Evolutionary conservation across 805 yeast species (phyloP).

Genomic region (Yamadazyma insecticola): DNA sequence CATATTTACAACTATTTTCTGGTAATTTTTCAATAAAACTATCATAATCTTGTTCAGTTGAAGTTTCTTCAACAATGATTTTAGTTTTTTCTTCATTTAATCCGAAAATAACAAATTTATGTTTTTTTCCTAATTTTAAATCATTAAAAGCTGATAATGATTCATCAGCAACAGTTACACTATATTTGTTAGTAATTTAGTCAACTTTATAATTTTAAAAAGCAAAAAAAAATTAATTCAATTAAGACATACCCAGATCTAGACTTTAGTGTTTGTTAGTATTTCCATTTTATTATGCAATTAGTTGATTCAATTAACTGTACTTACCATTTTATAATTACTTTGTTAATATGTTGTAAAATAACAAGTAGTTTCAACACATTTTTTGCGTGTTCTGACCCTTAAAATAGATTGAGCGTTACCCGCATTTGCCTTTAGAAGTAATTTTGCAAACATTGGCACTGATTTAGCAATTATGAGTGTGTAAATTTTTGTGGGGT

Average conservation of each 20-base stretch:
- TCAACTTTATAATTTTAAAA: neutral
- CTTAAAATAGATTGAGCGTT: too few species aligned
- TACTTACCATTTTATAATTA: conserved; percentile 8
- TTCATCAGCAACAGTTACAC: conserved; percentile 62
- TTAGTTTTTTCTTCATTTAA: conserved; percentile 84
- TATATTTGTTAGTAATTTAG: conserved; percentile 15
- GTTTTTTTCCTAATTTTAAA: conserved; percentile 88
- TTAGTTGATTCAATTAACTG: neutral
- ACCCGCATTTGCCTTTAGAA: too few species aligned
- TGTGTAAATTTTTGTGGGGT: too few species aligned
- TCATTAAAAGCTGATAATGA: conserved; percentile 93
- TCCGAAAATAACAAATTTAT: conserved; percentile 75
- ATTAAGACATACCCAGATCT: conserved; percentile 27
- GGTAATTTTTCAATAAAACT: conserved; percentile 83
- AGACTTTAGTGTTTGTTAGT: conserved; percentile 19
- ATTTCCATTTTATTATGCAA: too few species aligned
- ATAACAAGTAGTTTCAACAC: too few species aligned
- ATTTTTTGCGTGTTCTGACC: too few species aligned
- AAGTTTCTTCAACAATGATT: conserved; percentile 84
- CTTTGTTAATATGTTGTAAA: too few species aligned
- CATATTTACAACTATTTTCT: conserved; percentile 94
- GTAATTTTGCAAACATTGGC: too few species aligned
- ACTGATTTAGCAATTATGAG: too few species aligned
- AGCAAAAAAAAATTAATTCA: neutral
- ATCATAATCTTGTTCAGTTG: conserved; percentile 74